These are phyloP conservation scores for Cercophora sp. DNA, from an alignment of 495 filamentous ascomycete genomes.

Conservation along the genomic window DNA sequence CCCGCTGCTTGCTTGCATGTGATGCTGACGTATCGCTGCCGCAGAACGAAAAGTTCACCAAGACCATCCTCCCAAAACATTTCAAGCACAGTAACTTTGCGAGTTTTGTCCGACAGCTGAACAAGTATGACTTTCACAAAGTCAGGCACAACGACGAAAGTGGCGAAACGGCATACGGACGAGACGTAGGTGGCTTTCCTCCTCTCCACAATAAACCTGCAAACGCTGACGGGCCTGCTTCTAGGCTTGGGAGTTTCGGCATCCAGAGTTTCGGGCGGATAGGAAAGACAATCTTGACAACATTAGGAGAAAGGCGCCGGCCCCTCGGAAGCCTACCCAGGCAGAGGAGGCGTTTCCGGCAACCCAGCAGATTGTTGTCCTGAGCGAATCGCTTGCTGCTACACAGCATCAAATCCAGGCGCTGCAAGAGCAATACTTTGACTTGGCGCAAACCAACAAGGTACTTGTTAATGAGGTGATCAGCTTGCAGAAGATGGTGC, in stretches of 20 bases:
- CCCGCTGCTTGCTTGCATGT: conserved; percentile 10
- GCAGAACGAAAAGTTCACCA: conserved; percentile 97
- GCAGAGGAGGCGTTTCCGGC: conserved; percentile 69
- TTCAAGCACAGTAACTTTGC: conserved; percentile 99
- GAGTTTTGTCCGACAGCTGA: conserved; percentile 95
- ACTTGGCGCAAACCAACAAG: conserved; percentile 79
- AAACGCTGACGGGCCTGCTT: no score
- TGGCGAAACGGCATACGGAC: conserved; percentile 84
- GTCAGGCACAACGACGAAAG: conserved; percentile 95
- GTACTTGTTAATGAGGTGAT: conserved; percentile 85
- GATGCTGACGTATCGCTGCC: background rate
- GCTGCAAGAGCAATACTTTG: conserved; percentile 78
- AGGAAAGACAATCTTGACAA: conserved; percentile 96
- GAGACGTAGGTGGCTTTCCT: conserved; percentile 61
- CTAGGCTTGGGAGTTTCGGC: conserved; percentile 96
- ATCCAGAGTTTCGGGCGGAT: conserved; percentile 93
- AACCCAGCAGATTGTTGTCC: conserved; percentile 78
- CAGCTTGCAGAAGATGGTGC: conserved; percentile 81
- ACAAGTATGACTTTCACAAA: conserved; percentile 99
- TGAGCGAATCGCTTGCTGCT: conserved; percentile 82
- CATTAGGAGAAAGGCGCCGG: conserved; percentile 92
- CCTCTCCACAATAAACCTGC: no score
- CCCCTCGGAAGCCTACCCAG: conserved; percentile 70
- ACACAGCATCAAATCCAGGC: conserved; percentile 89
- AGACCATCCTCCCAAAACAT: conserved; percentile 93